A percentile compares a stretch with the other conserved stretches of the same genome.
These are phyloP conservation scores for Pythium aristosporum DNA, from an alignment of 352 stramenopile species.

Conservation along the genomic window DNA sequence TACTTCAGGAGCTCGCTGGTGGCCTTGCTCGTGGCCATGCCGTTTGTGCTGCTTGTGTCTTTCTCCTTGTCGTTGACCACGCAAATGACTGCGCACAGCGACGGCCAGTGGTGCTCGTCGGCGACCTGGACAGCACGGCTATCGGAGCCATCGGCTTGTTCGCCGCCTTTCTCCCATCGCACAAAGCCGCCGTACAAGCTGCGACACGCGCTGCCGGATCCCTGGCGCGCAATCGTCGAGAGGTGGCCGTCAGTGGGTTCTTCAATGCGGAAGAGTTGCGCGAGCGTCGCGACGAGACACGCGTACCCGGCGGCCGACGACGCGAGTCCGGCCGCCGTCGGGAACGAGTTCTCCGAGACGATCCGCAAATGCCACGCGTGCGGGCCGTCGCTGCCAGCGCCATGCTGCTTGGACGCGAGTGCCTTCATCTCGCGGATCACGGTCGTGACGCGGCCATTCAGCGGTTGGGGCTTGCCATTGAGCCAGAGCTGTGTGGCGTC, in stretches of 20 bases:
- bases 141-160: constrained; percentile 65
- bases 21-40: constrained; percentile 94
- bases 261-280: constrained; percentile 85
- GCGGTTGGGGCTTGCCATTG: constrained; percentile 89
- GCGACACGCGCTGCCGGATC: constrained; percentile 94
- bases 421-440: constrained; percentile 70
- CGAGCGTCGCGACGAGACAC: constrained; percentile 89
- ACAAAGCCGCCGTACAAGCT: constrained; percentile 98
- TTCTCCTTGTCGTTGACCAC: constrained; percentile 97
- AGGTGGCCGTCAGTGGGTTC: constrained; percentile 91
- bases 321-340: constrained; percentile 96
- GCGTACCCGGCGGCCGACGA: constrained; percentile 97
- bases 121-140: constrained; percentile 69
- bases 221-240: constrained; percentile 92
- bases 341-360: constrained; percentile 97
- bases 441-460: constrained; percentile 81
- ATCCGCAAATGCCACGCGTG: constrained; percentile 84
- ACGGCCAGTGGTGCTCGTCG: constrained; percentile 92
- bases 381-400: constrained; percentile 12
- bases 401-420: constrained; percentile 29
- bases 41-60: constrained; percentile 94
- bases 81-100: constrained; percentile 94
- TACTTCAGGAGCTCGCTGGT: constrained; percentile 92
- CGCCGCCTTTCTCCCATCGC: constrained; percentile 91
- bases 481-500: constrained; percentile 93